These are phyloP conservation scores for Tritrichomonas foetus DNA, from an alignment of 208 protist genomes.

Conservation along the genomic window DNA sequence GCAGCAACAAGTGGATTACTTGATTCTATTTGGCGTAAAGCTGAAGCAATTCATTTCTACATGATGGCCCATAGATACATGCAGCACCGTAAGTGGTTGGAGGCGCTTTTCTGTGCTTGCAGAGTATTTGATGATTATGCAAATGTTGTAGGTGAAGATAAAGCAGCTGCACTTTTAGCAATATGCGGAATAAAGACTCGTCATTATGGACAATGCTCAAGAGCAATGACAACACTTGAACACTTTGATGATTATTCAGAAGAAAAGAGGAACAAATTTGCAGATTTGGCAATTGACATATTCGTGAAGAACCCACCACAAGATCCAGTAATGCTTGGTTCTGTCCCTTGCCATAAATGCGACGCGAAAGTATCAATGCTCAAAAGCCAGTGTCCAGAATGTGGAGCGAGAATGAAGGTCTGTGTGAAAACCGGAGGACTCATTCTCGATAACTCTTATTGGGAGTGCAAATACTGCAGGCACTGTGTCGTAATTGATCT, in stretches of 20 bases:
- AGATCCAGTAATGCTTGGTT: neutral
- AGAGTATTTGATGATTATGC: conserved; percentile 29
- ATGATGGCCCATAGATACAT: neutral
- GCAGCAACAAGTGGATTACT: neutral
- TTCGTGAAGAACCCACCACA: neutral
- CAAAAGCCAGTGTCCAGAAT: neutral
- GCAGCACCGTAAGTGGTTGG: neutral
- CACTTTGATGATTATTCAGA: neutral
- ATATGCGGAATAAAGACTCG: neutral
- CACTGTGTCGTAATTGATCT: neutral
- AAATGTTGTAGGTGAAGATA: neutral
- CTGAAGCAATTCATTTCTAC: neutral
- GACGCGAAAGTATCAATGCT: neutral
- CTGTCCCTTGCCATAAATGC: neutral
- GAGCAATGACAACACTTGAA: neutral
- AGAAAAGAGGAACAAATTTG: neutral
- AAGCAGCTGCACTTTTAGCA: neutral
- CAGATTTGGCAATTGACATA: neutral
- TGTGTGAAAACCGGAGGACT: neutral
- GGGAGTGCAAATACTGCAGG: conserved; percentile 22
- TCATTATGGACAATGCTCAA: neutral
- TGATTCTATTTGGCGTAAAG: neutral
- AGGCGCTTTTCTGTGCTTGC: neutral
- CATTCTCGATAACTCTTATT: neutral
- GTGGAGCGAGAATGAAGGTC: neutral